These are phyloP conservation scores for Mycena albidolilacea DNA, from an alignment of 768 basidiomycete genomes.

Conservation along the genomic window DNA sequence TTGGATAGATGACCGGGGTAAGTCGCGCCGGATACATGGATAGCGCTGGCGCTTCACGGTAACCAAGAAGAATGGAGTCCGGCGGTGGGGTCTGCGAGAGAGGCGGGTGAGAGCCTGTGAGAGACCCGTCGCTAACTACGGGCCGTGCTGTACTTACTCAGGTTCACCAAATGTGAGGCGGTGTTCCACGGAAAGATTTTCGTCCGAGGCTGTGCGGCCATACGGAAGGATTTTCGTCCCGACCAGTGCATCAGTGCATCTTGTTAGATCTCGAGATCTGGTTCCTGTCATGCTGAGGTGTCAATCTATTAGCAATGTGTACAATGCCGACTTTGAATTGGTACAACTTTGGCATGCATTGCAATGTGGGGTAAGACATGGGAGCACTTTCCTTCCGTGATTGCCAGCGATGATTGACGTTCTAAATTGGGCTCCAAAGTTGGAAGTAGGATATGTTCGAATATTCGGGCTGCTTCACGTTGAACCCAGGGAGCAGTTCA, in stretches of 20 bases:
- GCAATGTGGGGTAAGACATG: conserved; percentile 16
- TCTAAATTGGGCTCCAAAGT: neutral
- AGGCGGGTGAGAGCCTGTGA: neutral
- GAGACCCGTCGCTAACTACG: conserved; percentile 19
- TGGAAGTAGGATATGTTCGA: neutral
- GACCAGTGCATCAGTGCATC: neutral
- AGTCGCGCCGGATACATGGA: neutral
- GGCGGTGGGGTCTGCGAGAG: neutral
- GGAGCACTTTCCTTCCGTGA: neutral
- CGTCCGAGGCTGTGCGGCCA: conserved; percentile 3
- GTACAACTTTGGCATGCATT: neutral
- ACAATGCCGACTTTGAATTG: conserved; percentile 8
- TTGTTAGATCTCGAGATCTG: conserved; percentile 3
- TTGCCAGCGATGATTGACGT: neutral
- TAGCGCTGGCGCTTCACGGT: neutral
- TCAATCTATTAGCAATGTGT: neutral
- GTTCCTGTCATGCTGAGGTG: conserved; percentile 8
- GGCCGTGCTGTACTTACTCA: conserved; percentile 17
- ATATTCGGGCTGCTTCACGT: neutral
- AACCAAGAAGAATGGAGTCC: conserved; percentile 10
- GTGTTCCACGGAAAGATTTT: neutral
- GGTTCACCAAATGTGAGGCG: neutral
- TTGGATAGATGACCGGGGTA: neutral
- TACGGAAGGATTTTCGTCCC: conserved; percentile 33
- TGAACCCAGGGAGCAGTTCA: no score